A percentile compares a stretch with the other conserved stretches of the same genome.
Conservation (phyloP, 768 basidiomycete species). For the Mrakia blollopis region DNA sequence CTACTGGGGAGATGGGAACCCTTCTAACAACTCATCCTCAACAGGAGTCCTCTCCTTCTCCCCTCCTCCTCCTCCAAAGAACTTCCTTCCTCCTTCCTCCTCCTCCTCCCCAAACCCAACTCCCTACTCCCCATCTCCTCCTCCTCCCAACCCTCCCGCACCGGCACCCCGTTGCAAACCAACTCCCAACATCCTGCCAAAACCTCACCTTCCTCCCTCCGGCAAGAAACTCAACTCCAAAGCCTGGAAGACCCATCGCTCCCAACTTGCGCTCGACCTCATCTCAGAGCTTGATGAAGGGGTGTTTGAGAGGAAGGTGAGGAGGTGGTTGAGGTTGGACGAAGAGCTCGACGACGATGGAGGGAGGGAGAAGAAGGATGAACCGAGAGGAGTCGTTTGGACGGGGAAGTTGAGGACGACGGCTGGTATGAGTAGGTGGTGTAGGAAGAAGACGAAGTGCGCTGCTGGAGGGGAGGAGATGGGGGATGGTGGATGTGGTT, state of each 20-base stretch:
- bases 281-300: slow-evolving; percentile 21
- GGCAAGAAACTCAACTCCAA: slow-evolving; percentile 30
- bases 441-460: slow-evolving; percentile 18
- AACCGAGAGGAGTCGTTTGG: slow-evolving; percentile 22
- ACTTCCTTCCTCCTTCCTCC: neutral
- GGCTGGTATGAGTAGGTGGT: slow-evolving; percentile 32
- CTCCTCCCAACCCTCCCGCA: neutral
- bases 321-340: neutral
- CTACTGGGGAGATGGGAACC: neutral
- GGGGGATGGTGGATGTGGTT: neutral
- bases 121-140: neutral
- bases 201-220: neutral
- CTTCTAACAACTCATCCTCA: no score
- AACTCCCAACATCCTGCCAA: neutral
- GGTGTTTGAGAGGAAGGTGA: slow-evolving; percentile 8
- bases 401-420: slow-evolving; percentile 28
- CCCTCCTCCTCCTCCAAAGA: neutral
- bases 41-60: slow-evolving; percentile 5
- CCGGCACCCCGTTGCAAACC: neutral
- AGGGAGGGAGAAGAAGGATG: neutral
- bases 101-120: neutral
- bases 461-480: neutral
- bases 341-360: neutral
- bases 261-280: slow-evolving; percentile 15
- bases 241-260: slow-evolving; percentile 27